Percentiles rank a stretch among this genome's conserved stretches.
Conservation (phyloP, 2,329 filamentous ascomycete genomes). For the Helotiales sp. region DNA sequence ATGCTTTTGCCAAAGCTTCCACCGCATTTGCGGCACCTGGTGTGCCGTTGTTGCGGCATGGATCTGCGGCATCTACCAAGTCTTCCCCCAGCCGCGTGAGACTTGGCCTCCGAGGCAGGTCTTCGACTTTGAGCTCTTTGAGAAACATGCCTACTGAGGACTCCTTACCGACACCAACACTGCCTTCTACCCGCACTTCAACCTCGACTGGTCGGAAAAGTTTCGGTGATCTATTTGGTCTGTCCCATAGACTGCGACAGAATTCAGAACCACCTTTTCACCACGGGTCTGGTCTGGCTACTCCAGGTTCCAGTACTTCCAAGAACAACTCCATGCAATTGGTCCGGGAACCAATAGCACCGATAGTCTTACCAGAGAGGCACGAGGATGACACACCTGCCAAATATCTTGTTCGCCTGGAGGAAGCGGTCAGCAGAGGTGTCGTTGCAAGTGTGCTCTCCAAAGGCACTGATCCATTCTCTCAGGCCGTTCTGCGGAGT, state of each 20-base stretch:
- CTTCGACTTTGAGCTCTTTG: constrained; percentile 87
- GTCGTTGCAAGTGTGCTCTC: constrained; percentile 85
- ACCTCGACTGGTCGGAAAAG: constrained; percentile 92
- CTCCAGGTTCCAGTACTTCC: constrained; percentile 71
- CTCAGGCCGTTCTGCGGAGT: constrained; percentile 81
- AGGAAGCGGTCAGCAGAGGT: constrained; percentile 79
- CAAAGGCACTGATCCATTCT: constrained; percentile 85
- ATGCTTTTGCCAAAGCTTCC: constrained; percentile 34
- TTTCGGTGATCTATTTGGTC: constrained; percentile 84
- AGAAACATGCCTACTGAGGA: constrained; percentile 74
- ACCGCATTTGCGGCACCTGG: constrained; percentile 46
- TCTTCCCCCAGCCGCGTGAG: constrained; percentile 70
- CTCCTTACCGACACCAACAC: constrained; percentile 66
- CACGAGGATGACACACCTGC: constrained; percentile 89
- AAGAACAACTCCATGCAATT: constrained; percentile 85
- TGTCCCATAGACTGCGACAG: constrained; percentile 77
- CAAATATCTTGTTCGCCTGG: constrained; percentile 83
- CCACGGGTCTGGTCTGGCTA: constrained; percentile 72
- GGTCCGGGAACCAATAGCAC: constrained; percentile 69
- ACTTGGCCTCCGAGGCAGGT: constrained; percentile 72
- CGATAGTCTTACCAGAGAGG: constrained; percentile 73
- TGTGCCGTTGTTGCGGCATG: constrained; percentile 58
- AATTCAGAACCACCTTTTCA: constrained; percentile 74
- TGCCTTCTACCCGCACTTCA: constrained; percentile 67
- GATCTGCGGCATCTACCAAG: constrained; percentile 67